Conservation (phyloP, 305 asterid species). For the Solanum aculeatissimum region DNA sequence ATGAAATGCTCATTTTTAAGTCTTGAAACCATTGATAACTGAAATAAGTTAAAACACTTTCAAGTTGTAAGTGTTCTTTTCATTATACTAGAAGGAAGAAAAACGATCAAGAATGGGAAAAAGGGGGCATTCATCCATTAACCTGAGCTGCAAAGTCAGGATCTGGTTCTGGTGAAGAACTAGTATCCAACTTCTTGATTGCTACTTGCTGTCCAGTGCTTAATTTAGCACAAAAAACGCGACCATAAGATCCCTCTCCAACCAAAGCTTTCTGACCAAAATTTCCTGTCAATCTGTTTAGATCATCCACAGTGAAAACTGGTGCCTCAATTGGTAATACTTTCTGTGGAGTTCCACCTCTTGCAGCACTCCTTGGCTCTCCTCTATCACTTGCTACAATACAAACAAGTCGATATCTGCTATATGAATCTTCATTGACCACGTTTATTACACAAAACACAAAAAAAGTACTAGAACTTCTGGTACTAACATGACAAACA, state of each 20-base stretch:
- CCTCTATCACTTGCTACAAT: constrained; percentile 54
- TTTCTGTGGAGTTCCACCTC: constrained; percentile 58
- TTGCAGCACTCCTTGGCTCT: constrained; percentile 51
- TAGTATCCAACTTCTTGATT: constrained; percentile 63
- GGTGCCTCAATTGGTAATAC: constrained; percentile 73
- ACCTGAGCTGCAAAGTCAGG: constrained; percentile 62
- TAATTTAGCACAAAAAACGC: constrained; percentile 52
- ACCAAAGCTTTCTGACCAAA: constrained; percentile 65
- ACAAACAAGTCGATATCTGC: not conserved
- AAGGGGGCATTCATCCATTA: not conserved
- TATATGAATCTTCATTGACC: not conserved
- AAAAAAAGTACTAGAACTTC: not conserved
- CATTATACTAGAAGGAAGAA: not conserved
- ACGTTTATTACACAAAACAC: not conserved
- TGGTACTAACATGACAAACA: not conserved
- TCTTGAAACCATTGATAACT: constrained; percentile 72
- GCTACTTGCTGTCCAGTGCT: constrained; percentile 46
- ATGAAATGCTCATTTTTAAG: constrained; percentile 66
- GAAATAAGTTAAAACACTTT: not conserved
- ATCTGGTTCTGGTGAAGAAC: constrained; percentile 58
- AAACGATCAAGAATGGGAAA: not conserved
- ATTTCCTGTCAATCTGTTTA: constrained; percentile 45
- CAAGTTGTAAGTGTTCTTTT: not conserved
- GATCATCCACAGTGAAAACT: constrained; percentile 44
- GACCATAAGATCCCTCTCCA: constrained; percentile 92